These are phyloP conservation scores for Sporothrix phasma DNA, from an alignment of 2,329 filamentous ascomycete species.

Conservation along the genomic window DNA sequence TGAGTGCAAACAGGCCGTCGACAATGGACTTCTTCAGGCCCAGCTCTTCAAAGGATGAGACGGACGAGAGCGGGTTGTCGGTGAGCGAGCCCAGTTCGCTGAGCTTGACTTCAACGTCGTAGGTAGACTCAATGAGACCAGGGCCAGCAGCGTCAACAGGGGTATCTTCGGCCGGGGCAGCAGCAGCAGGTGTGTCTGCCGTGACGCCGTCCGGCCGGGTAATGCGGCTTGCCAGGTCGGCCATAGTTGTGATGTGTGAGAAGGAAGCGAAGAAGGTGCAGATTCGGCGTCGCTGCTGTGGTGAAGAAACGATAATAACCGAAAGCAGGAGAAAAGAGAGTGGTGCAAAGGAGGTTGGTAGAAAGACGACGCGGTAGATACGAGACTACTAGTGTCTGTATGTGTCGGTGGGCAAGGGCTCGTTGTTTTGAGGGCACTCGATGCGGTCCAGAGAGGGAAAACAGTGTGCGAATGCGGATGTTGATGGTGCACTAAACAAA, in stretches of 20 bases:
- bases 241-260: constrained; percentile 11
- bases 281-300: background rate
- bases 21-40: constrained; percentile 63
- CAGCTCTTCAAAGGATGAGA: constrained; percentile 73
- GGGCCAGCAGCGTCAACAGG: constrained; percentile 31
- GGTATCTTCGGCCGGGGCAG: background rate
- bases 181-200: background rate
- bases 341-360: background rate
- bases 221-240: constrained; percentile 42
- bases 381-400: background rate
- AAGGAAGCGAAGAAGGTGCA: background rate
- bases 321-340: background rate
- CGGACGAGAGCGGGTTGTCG: constrained; percentile 79
- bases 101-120: constrained; percentile 85
- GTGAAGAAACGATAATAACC: background rate
- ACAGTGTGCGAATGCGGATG: background rate
- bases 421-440: background rate
- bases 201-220: constrained; percentile 31
- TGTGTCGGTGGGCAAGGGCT: background rate
- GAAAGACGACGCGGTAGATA: background rate
- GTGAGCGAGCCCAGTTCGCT: constrained; percentile 80
- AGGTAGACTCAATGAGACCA: constrained; percentile 59
- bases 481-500: background rate
- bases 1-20: constrained; percentile 67
- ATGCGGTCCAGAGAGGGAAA: background rate